Percentiles rank a stretch among this genome's conserved stretches.
phyloP scores from a whole-genome alignment of 2,329 filamentous ascomycete genomes.

The Waltergamsia citrina region DNA sequence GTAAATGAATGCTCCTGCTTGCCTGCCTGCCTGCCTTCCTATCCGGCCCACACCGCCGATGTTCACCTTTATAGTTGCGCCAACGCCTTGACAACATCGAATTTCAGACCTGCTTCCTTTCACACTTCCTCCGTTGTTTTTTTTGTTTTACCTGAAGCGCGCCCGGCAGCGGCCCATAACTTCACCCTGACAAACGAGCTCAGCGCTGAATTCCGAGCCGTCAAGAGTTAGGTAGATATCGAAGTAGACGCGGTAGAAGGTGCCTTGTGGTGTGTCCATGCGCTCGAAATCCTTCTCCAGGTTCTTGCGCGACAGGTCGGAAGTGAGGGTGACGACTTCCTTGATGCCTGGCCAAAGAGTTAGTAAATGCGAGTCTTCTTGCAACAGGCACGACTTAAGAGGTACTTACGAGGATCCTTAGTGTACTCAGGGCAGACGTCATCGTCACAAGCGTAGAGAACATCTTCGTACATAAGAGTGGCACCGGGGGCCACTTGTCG shows the following conservation, averaged over 20 bases:
- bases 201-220: constrained; percentile 94
- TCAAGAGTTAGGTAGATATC: constrained; percentile 88
- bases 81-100: background rate
- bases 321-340: constrained; percentile 95
- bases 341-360: constrained; percentile 67
- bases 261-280: constrained; percentile 97
- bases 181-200: constrained; percentile 97
- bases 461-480: constrained; percentile 98
- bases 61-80: constrained; percentile 1
- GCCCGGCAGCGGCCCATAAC: constrained; percentile 97
- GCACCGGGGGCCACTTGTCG: constrained; percentile 93
- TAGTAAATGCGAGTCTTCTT: constrained; percentile 11
- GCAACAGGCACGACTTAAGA: constrained; percentile 1
- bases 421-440: constrained; percentile 98
- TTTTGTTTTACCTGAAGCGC: constrained; percentile 57
- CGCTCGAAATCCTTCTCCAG: constrained; percentile 98
- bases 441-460: constrained; percentile 93
- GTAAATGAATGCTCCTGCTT: background rate
- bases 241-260: constrained; percentile 79
- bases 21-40: background rate
- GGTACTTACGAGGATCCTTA: constrained; percentile 89
- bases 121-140: background rate
- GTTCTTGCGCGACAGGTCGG: constrained; percentile 94
- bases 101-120: background rate
- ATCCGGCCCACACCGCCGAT: no score